Evolutionary conservation across 2,329 filamentous ascomycete species (phyloP).

Genomic region (Fusarium dimerum): DNA sequence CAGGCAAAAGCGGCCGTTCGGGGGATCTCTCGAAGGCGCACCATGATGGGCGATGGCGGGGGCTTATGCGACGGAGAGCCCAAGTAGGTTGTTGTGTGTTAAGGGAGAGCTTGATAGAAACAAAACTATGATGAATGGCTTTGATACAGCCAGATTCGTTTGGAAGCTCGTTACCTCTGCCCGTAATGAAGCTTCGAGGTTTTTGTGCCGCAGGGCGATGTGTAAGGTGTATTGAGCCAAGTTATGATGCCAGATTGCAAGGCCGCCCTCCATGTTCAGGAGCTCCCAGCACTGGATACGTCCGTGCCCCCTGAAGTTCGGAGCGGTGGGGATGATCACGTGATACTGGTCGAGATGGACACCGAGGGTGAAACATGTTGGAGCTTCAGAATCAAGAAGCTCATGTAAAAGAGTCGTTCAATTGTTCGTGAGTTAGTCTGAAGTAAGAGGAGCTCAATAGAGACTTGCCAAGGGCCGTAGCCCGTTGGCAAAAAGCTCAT

Average conservation of each 20-base stretch:
- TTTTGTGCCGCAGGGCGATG: slow-evolving; percentile 23
- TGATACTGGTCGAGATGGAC: slow-evolving; percentile 14
- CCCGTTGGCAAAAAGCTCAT: too few relatives aligned
- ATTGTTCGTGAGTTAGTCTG: background rate
- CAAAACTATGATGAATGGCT: slow-evolving; percentile 20
- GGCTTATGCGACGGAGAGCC: slow-evolving; percentile 26
- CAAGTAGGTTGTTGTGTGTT: slow-evolving; percentile 20
- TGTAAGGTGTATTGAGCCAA: slow-evolving; percentile 29
- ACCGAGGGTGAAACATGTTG: too few relatives aligned
- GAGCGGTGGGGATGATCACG: slow-evolving; percentile 27
- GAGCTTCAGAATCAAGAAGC: too few relatives aligned
- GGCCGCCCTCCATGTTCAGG: slow-evolving; percentile 32
- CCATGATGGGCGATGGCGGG: slow-evolving; percentile 63
- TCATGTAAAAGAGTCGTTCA: too few relatives aligned
- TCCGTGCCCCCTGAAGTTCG: slow-evolving; percentile 31
- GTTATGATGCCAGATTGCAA: slow-evolving; percentile 50
- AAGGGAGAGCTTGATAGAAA: slow-evolving; percentile 16
- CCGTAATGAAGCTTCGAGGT: slow-evolving; percentile 31
- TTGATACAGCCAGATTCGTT: slow-evolving; percentile 19
- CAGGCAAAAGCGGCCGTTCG: slow-evolving; percentile 97
- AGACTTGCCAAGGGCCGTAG: too few relatives aligned
- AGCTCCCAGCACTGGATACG: slow-evolving; percentile 31
- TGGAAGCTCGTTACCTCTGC: slow-evolving; percentile 31
- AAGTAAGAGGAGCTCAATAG: too few relatives aligned
- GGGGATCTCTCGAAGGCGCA: slow-evolving; percentile 93